Conservation (phyloP, 2,329 filamentous ascomycete genomes). For the Alternaria ethzedia region DNA sequence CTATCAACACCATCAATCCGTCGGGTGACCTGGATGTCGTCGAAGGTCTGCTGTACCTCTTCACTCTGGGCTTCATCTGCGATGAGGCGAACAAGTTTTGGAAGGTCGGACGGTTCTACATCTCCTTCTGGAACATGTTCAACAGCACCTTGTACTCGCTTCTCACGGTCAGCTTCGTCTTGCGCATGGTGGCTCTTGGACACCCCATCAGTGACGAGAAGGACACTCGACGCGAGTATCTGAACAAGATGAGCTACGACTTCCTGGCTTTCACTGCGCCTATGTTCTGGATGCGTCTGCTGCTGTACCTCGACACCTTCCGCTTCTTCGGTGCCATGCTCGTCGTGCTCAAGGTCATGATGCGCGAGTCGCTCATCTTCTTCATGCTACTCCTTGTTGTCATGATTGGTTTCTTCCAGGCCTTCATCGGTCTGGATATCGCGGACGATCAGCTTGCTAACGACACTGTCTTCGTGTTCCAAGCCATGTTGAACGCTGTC, state of each 20-base stretch:
- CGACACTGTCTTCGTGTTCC: slow-evolving; percentile 74
- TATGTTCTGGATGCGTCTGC: slow-evolving; percentile 93
- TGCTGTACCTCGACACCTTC: slow-evolving; percentile 91
- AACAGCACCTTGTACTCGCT: slow-evolving; percentile 83
- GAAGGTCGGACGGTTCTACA: slow-evolving; percentile 90
- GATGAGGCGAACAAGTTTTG: slow-evolving; percentile 89
- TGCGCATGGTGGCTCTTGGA: slow-evolving; percentile 78
- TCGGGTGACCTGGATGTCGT: slow-evolving; percentile 82
- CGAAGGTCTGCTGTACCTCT: slow-evolving; percentile 85
- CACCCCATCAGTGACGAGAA: slow-evolving; percentile 59
- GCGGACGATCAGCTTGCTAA: slow-evolving; percentile 71
- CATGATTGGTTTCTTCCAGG: slow-evolving; percentile 86
- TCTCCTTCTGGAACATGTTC: slow-evolving; percentile 97
- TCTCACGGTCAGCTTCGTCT: slow-evolving; percentile 76
- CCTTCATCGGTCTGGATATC: slow-evolving; percentile 89
- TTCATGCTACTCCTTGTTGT: slow-evolving; percentile 89
- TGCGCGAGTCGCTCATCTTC: slow-evolving; percentile 82
- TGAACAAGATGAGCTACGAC: slow-evolving; percentile 88
- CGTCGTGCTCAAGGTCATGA: slow-evolving; percentile 82
- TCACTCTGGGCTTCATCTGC: slow-evolving; percentile 88
- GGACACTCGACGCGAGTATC: slow-evolving; percentile 57
- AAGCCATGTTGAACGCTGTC: slow-evolving; percentile 86
- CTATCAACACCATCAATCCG: slow-evolving; percentile 93
- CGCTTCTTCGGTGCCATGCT: slow-evolving; percentile 98
- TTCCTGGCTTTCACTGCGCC: slow-evolving; percentile 91